Base-by-base conservation (phyloP, 192 early-diverging fungal genomes). In the Phlyctochytrium bullatum region DNA sequence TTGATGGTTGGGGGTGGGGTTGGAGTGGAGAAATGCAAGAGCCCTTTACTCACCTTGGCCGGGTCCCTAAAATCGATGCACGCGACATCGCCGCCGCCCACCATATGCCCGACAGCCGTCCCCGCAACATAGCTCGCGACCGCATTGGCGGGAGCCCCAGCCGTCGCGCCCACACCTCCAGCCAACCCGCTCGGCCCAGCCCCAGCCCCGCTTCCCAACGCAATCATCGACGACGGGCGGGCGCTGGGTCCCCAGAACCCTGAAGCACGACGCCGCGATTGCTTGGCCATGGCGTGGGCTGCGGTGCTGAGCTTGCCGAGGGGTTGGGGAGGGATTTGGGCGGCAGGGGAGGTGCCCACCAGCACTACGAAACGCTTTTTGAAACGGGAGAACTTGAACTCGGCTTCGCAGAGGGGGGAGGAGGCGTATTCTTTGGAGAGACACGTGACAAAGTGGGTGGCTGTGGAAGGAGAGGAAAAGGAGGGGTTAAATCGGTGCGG, bases 61-160 rank as follows among this genome's bases (percentile, higher is more conserved):
- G 40, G 40, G 14, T 57, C 54, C 54, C 54, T 57, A 25, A 57
- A 57, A 57, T 57, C 54, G 27, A 57, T 57, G 54, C 27, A 28
- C 6, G 54, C 27, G 6, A 57, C 54, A 28, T 57, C 54, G 12
- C 54, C 54, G 27, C 54, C 54, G 27, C 54, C 54, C 4, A 14
- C 4, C 54, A 57, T 57, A 25, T 25, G 27, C 25, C 54, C 54
- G 27, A 57, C 54, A 6, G 54, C 12, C 54, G 40, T 47, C 20
- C 40, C 40, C 20, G 10, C 40, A 47, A 47, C 40, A 47, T 47
- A 47, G 40, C 40, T 47, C 40, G 40, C 40, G 10, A 47, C 40
- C 40, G 40, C 40, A 47, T 14, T 20, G 10, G 40, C 6, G 20
- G 40, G 40, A 47, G 40, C 40, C 40, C 6, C 6, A 47, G 40